Conservation (phyloP, 2,329 filamentous ascomycete species). For the Emmonsia crescens region DNA sequence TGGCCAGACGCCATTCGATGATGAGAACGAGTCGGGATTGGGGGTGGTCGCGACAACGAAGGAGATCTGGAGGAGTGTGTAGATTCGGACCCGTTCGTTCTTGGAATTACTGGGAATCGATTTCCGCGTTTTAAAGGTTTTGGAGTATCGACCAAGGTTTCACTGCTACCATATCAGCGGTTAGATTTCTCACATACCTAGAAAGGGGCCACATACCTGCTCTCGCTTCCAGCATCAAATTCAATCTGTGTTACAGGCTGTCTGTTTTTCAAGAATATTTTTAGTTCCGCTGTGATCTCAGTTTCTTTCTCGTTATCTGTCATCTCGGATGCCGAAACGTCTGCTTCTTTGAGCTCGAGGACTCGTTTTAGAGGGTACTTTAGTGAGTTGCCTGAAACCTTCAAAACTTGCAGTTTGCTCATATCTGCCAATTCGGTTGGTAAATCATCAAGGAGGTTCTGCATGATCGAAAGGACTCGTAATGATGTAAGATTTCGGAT, state of each 20-base stretch:
- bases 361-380: slow-evolving; percentile 65
- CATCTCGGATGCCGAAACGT: slow-evolving; percentile 45
- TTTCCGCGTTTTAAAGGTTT: slow-evolving; percentile 52
- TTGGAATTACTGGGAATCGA: slow-evolving; percentile 48
- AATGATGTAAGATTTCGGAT: slow-evolving; percentile 72
- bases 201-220: slow-evolving; percentile 22
- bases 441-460: slow-evolving; percentile 75
- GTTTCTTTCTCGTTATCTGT: slow-evolving; percentile 51
- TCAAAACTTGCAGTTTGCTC: slow-evolving; percentile 77
- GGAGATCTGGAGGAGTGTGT: slow-evolving; percentile 58
- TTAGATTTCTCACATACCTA: background rate
- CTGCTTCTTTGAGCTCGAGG: slow-evolving; percentile 54
- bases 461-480: slow-evolving; percentile 78
- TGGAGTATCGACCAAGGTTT: slow-evolving; percentile 66
- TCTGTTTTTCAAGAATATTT: slow-evolving; percentile 44
- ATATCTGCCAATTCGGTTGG: slow-evolving; percentile 81
- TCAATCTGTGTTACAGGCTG: slow-evolving; percentile 30
- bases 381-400: slow-evolving; percentile 80
- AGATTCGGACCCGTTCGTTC: slow-evolving; percentile 54
- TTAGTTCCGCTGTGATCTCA: slow-evolving; percentile 49
- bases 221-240: slow-evolving; percentile 38
- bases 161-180: slow-evolving; percentile 38
- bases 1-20: slow-evolving; percentile 49
- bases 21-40: slow-evolving; percentile 71
- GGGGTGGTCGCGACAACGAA: slow-evolving; percentile 55